Evolutionary conservation across 2,329 filamentous ascomycete species (phyloP), one percentile per base, ranked within the genome.

Genomic region (Cladosporium velox): DNA sequence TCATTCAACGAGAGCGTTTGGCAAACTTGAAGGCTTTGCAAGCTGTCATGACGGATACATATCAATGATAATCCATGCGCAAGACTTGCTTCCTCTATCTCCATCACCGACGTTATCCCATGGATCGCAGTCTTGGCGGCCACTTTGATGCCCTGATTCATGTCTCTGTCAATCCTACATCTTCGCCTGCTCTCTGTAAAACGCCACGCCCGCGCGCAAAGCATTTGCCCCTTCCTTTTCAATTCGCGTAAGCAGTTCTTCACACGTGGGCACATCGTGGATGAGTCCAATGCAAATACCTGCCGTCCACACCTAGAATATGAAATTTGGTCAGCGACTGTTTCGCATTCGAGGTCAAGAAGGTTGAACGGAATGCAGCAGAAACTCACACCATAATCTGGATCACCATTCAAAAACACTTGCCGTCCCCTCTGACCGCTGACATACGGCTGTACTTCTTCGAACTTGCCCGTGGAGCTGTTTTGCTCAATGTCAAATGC

Each of bases 361-460:
- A 28, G 38, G 10, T 54, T 8, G 14, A 15, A 6, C 41, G 28
- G 15, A 12, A 28, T 6, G 30, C 30, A 32, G 30, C 35, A 28
- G 49, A 26, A 55, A 87, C 89, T 83, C 85, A 93, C 93, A 64
- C 95, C 95, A 77, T 87, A 92, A 74, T 99, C 91, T 62, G 91
- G 87, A 76, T 99, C 95, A 21, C 95, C 95, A 68, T 93, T 96
- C 70, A 93, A 76, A 79, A 97, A 98, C 6, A 98, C 95, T 82
- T 97, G 86, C 68, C 91, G 86, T 35, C 95, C 95, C 70, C 95
- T 85, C 86, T 96, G 91, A 5, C 95, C 95, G 76, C 91, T 96
- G 34, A 99, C 92, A 73, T 87, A 90, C 35, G 91, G 90, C 28
- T 91, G 92, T 51, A 99, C 87, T 80, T 97, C 92, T 68, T 90